Conservation (phyloP, 2,329 filamentous ascomycete genomes). For the Colletotrichum sp. region DNA sequence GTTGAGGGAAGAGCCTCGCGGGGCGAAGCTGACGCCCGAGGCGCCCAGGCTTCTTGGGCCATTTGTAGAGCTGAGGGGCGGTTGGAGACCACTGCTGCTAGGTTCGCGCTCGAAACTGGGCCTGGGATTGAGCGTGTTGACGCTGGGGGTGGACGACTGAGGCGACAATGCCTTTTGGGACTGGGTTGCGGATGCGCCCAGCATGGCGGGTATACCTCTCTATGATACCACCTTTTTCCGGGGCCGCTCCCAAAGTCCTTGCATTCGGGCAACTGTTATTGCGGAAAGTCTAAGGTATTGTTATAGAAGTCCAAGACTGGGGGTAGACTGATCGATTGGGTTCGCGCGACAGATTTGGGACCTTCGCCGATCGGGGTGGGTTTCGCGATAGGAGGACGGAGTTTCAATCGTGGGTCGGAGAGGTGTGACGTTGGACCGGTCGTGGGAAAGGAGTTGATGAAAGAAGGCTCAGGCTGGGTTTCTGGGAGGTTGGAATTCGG, state of each 20-base stretch:
- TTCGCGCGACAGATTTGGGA: neutral
- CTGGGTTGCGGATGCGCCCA: conserved; percentile 59
- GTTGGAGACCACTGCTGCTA: conserved; percentile 48
- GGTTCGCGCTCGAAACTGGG: conserved; percentile 63
- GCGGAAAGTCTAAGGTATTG: neutral
- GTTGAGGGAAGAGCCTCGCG: conserved; percentile 73
- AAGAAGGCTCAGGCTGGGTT: neutral
- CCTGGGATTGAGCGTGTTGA: conserved; percentile 38
- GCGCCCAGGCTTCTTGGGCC: conserved; percentile 51
- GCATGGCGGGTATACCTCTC: conserved; percentile 42
- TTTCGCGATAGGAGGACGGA: neutral
- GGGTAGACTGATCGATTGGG: neutral
- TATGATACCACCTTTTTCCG: conserved; percentile 23
- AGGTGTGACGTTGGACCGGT: neutral
- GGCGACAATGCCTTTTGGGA: conserved; percentile 56
- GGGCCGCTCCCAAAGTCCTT: conserved; percentile 15
- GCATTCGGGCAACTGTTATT: conserved; percentile 21
- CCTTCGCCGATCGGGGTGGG: neutral
- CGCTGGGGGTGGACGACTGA: conserved; percentile 39
- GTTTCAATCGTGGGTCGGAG: neutral
- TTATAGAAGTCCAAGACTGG: neutral
- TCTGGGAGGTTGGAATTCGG: neutral
- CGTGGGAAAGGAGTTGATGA: neutral
- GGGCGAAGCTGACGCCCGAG: conserved; percentile 66
- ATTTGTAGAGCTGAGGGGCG: conserved; percentile 32